A percentile compares a stretch with the other conserved stretches of the same genome.
phyloP scores from a whole-genome alignment of 495 filamentous ascomycete genomes.

The Penicillium waksmanii region DNA sequence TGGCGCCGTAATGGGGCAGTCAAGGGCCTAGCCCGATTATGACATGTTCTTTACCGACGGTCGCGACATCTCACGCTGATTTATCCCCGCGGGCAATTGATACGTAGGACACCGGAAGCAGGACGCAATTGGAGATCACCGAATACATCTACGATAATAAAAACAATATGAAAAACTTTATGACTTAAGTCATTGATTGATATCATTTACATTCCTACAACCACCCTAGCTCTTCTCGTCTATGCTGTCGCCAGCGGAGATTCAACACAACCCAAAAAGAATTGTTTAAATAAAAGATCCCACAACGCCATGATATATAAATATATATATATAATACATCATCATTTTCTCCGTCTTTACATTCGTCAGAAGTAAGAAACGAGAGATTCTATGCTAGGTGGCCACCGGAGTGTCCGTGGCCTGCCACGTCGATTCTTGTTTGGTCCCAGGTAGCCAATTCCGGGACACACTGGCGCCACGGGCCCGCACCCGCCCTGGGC shows the following conservation, averaged over 20 bases:
- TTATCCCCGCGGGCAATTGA: not conserved
- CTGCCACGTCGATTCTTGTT: slow-evolving; percentile 81
- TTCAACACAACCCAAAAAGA: not conserved
- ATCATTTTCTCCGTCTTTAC: not conserved
- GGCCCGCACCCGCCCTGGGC: slow-evolving; percentile 49
- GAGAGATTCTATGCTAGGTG: slow-evolving; percentile 15
- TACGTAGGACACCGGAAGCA: not conserved
- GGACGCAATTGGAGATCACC: not conserved
- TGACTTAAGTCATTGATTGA: slow-evolving; percentile 13
- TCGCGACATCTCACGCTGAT: slow-evolving; percentile 50
- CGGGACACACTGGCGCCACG: slow-evolving; percentile 60
- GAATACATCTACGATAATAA: not conserved
- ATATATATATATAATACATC: slow-evolving; percentile 17
- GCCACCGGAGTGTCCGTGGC: slow-evolving; percentile 47
- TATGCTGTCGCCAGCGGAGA: slow-evolving; percentile 8
- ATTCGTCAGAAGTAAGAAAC: not conserved
- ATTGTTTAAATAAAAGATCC: not conserved
- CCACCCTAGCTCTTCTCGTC: slow-evolving; percentile 4
- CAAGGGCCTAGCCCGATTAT: slow-evolving; percentile 56
- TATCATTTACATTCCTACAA: slow-evolving; percentile 19
- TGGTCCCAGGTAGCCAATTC: slow-evolving; percentile 73
- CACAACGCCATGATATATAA: slow-evolving; percentile 18
- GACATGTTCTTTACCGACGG: slow-evolving; percentile 66
- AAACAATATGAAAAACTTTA: not conserved
- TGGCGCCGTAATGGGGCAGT: slow-evolving; percentile 70